Percentiles rank a stretch among this genome's conserved stretches.
phyloP scores from a whole-genome alignment of 2,329 filamentous ascomycete species.

The Didymella segeticola region DNA sequence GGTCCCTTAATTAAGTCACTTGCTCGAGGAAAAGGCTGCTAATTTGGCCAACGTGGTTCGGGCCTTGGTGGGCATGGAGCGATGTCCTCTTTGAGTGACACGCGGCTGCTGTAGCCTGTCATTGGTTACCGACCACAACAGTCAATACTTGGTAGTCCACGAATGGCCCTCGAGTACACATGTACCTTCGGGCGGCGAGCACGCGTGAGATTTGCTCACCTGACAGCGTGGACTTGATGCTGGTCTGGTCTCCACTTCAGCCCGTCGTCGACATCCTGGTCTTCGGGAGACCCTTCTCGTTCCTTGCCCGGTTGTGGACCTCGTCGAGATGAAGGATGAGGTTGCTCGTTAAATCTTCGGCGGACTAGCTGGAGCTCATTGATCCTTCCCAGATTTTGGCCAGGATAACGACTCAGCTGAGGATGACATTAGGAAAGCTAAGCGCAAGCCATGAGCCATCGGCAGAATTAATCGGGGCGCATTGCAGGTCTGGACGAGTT shows the following conservation, averaged over 20 bases:
- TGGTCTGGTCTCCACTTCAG: slow-evolving; percentile 9
- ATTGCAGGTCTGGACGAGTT: slow-evolving; percentile 29
- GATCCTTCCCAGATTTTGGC: neutral
- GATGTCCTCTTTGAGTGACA: slow-evolving; percentile 24
- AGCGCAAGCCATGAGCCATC: slow-evolving; percentile 21
- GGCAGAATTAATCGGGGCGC: slow-evolving; percentile 18
- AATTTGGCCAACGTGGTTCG: slow-evolving; percentile 36
- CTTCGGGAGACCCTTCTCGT: slow-evolving; percentile 22
- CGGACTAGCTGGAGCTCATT: neutral
- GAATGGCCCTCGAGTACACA: slow-evolving; percentile 42
- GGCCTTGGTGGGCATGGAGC: slow-evolving; percentile 25
- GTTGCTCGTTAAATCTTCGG: slow-evolving; percentile 10
- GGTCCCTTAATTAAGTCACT: slow-evolving; percentile 43
- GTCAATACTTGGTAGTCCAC: slow-evolving; percentile 47
- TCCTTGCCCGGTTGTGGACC: slow-evolving; percentile 18
- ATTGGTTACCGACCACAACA: slow-evolving; percentile 46
- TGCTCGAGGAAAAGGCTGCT: slow-evolving; percentile 33
- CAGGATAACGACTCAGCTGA: slow-evolving; percentile 9
- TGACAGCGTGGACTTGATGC: slow-evolving; percentile 39
- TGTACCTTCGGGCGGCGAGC: slow-evolving; percentile 32
- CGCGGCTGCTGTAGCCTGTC: slow-evolving; percentile 15
- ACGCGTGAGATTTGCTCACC: slow-evolving; percentile 39
- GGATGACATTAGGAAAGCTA: slow-evolving; percentile 9
- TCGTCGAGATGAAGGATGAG: slow-evolving; percentile 1
- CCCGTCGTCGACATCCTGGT: slow-evolving; percentile 22